Evolutionary conservation across 2,329 filamentous ascomycete genomes (phyloP), one percentile per base, ranked within the genome.

Genomic region (Akanthomyces muscarius): DNA sequence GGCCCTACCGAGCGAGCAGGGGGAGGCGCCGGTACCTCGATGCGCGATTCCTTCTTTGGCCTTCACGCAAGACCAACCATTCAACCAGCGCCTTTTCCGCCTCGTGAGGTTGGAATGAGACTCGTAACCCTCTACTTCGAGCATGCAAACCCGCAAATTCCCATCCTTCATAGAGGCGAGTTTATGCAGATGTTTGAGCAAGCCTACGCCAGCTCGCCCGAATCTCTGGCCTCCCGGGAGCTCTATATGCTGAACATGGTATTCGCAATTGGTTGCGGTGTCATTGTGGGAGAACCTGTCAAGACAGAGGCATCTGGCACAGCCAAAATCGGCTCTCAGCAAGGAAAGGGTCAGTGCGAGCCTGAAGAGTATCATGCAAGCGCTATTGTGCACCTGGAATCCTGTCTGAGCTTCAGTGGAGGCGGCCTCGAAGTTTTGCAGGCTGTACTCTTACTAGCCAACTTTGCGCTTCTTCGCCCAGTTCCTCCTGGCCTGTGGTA

Each of bases 21-120:
- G 0, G 66, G 66, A 51, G 70, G 68, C 5, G 70, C 83, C 45
- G 89, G 87, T 44, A 92, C 91, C 21, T 92, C 90, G 14, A 95
- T 97, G 89, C 86, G 93, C 64, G 94, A 98, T 75, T 96, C 92
- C 0, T 97, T 97, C 80, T 98, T 98, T 72, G 94, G 94, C n/a
- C 80, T 98, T 51, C 92, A 97, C 69, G 96, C 91, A 2, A 93
- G 90, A 69, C 92, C 93, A 1, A 92, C 88, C 18, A 95, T 97
- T 72, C 88, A 90, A 65, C 90, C 90, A 51, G 93, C 93, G 0
- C 83, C 87, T 0, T 97, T 98, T 69, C 95, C 95, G 0, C 86
- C 90, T 66, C 86, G 85, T 66, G 86, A 90, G 38, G 80, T 97
- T 3, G 94, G 88, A 0, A 76, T 84, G 61, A 85, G 86, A 64